Evolutionary conservation across 2,329 filamentous ascomycete genomes (phyloP).

Genomic region (Alternaria solani): DNA sequence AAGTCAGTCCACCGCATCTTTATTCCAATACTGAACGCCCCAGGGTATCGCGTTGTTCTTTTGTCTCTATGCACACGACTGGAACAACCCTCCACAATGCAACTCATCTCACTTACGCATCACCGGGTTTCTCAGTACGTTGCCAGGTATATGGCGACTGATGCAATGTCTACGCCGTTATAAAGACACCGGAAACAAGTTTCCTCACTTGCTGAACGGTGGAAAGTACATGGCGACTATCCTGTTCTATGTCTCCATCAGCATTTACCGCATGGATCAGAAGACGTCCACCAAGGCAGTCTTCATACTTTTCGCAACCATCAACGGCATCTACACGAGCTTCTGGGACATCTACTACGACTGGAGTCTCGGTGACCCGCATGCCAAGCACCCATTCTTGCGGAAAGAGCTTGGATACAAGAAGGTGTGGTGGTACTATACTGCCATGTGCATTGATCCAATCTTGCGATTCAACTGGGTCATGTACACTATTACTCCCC

Average conservation of each 20-base stretch:
- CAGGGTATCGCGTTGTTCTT: conserved; percentile 91
- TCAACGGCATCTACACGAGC: conserved; percentile 84
- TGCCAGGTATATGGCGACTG: conserved; percentile 90
- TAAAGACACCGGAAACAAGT: conserved; percentile 82
- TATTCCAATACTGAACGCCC: conserved; percentile 7
- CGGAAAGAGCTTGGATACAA: conserved; percentile 84
- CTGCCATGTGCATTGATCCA: conserved; percentile 82
- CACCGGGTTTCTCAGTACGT: conserved; percentile 81
- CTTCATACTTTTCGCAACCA: conserved; percentile 80
- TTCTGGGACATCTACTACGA: conserved; percentile 98
- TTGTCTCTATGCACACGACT: conserved; percentile 84
- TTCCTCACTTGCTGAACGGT: conserved; percentile 91
- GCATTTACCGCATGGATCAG: conserved; percentile 79
- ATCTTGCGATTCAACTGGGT: conserved; percentile 94
- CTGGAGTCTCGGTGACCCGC: conserved; percentile 86
- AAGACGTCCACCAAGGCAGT: conserved; percentile 67
- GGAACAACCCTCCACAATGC: conserved; percentile 77
- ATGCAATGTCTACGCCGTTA: conserved; percentile 92
- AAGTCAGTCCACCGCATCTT: conserved; percentile 52
- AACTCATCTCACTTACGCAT: conserved; percentile 85
- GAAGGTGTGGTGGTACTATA: conserved; percentile 82
- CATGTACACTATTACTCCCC: conserved; percentile 84
- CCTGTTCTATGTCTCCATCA: conserved; percentile 77
- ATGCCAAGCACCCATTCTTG: conserved; percentile 66
- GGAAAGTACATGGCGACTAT: conserved; percentile 92